These are phyloP conservation scores for Lenzites betulinus DNA, from an alignment of 768 basidiomycete genomes.

Conservation along the genomic window DNA sequence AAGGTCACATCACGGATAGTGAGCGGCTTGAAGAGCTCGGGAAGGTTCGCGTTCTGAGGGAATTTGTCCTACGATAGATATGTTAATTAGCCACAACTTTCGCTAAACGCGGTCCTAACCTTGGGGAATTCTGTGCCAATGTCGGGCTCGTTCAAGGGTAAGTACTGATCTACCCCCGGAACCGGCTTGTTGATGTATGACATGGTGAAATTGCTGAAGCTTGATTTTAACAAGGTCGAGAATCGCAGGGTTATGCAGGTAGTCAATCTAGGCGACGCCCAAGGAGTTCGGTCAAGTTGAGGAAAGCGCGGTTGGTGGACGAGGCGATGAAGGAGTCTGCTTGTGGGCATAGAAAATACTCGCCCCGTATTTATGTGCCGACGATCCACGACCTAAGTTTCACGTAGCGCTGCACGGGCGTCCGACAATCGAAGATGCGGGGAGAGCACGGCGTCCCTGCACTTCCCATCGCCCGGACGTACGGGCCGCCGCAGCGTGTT, in stretches of 20 bases:
- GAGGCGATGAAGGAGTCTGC: no score
- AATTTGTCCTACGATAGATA: slow-evolving; percentile 34
- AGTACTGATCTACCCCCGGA: slow-evolving; percentile 53
- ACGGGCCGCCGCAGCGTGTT: not conserved
- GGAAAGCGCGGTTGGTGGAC: no score
- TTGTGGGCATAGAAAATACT: no score
- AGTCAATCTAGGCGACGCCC: not conserved
- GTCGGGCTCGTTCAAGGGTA: slow-evolving; percentile 58
- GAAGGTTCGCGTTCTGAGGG: slow-evolving; percentile 51
- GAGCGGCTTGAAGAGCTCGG: slow-evolving; percentile 66
- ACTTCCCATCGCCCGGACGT: not conserved
- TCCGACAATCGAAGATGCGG: not conserved
- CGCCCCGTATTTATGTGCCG: no score
- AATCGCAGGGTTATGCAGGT: no score
- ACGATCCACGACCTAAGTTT: no score
- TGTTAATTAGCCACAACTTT: not conserved
- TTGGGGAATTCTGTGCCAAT: slow-evolving; percentile 47
- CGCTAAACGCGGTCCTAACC: slow-evolving; percentile 24
- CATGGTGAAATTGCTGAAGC: not conserved
- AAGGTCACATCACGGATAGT: slow-evolving; percentile 62
- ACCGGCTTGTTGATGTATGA: slow-evolving; percentile 48
- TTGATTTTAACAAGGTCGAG: not conserved
- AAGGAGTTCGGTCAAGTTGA: no score
- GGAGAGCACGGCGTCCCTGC: not conserved
- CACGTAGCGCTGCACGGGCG: no score